Evolutionary conservation across 2,329 filamentous ascomycete species (phyloP).

Genomic region (Fusarium concolor): DNA sequence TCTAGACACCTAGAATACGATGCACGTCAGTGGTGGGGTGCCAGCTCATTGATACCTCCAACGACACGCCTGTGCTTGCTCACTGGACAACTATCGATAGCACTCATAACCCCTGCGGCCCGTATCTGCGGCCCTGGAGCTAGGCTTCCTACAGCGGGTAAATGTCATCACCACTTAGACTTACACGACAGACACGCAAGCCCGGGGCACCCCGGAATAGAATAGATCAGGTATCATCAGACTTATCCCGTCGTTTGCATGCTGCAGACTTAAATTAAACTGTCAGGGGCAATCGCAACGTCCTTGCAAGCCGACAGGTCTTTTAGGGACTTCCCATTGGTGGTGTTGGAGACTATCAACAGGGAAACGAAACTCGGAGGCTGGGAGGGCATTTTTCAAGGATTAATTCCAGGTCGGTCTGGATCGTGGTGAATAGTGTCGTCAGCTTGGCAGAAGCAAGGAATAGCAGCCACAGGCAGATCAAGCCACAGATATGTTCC

Average conservation of each 20-base stretch:
- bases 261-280: conserved; percentile 41
- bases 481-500: background rate
- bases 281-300: conserved; percentile 24
- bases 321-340: conserved; percentile 31
- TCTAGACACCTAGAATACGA: conserved; percentile 12
- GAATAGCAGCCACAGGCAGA: background rate
- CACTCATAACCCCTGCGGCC: conserved; percentile 16
- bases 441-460: conserved; percentile 7
- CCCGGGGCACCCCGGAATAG: conserved; percentile 26
- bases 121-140: conserved; percentile 35
- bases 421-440: conserved; percentile 6
- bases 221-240: conserved; percentile 16
- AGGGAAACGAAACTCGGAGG: conserved; percentile 41
- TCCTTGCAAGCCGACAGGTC: conserved; percentile 14
- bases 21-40: conserved; percentile 39
- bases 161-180: conserved; percentile 37
- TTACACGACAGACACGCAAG: background rate
- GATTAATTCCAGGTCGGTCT: conserved; percentile 32
- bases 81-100: conserved; percentile 48
- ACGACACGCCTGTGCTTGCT: conserved; percentile 36
- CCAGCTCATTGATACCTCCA: conserved; percentile 44
- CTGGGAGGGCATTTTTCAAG: conserved; percentile 38
- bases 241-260: conserved; percentile 26
- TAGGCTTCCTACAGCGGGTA: conserved; percentile 32
- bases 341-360: conserved; percentile 11